Percentiles rank a stretch among this genome's conserved stretches.
These are phyloP conservation scores for Cyclocybe cylindracea DNA, from an alignment of 768 basidiomycete genomes.

Conservation along the genomic window DNA sequence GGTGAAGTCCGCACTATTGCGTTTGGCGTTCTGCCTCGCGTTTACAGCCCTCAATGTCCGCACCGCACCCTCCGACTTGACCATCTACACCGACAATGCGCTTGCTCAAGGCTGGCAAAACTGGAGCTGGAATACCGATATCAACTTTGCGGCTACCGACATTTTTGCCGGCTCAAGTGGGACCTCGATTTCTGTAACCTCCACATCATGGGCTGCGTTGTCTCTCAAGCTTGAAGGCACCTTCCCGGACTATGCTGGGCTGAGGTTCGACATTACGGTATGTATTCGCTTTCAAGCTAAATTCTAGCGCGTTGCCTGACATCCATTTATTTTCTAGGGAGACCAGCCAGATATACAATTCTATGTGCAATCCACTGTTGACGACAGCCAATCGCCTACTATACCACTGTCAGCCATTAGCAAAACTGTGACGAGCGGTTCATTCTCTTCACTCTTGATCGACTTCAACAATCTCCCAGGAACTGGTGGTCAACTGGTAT, in stretches of 20 bases:
- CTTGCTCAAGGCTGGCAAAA: slow-evolving; percentile 50
- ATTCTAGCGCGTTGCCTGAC: not conserved
- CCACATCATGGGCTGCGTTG: slow-evolving; percentile 42
- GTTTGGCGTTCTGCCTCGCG: slow-evolving; percentile 19
- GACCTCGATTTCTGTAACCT: slow-evolving; percentile 45
- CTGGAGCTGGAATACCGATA: slow-evolving; percentile 50
- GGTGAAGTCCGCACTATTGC: slow-evolving; percentile 14
- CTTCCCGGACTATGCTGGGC: slow-evolving; percentile 45
- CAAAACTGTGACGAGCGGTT: slow-evolving; percentile 32
- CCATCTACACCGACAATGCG: slow-evolving; percentile 41
- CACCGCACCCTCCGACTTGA: slow-evolving; percentile 33
- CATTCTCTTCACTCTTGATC: slow-evolving; percentile 46
- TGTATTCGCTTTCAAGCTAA: not conserved
- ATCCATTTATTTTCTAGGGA: slow-evolving; percentile 31
- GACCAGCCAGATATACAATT: slow-evolving; percentile 45
- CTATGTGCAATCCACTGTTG: slow-evolving; percentile 38
- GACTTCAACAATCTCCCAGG: slow-evolving; percentile 50
- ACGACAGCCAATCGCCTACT: slow-evolving; percentile 34
- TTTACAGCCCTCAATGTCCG: slow-evolving; percentile 18
- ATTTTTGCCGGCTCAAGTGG: slow-evolving; percentile 40
- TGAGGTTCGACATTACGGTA: slow-evolving; percentile 53
- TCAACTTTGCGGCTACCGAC: slow-evolving; percentile 47
- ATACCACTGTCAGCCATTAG: slow-evolving; percentile 45
- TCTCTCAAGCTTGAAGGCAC: slow-evolving; percentile 45
- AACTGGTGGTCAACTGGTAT: slow-evolving; percentile 37